Conservation (phyloP, 495 filamentous ascomycete genomes). For the Parathielavia hyrcaniae region DNA sequence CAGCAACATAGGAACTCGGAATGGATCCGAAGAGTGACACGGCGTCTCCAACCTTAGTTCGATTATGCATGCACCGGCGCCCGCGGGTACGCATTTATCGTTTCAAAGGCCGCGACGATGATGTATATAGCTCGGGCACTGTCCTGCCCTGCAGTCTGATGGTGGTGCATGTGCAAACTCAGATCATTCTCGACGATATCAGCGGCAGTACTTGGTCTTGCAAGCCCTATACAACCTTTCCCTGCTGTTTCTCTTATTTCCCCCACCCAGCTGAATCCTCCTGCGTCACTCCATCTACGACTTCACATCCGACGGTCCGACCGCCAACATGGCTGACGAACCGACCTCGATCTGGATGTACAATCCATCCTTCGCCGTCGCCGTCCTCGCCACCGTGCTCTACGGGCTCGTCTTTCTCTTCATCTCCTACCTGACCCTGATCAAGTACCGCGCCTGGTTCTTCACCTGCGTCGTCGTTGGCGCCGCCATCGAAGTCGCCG, state of each 20-base stretch:
- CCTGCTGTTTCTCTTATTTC: not conserved
- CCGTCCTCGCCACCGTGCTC: slow-evolving; percentile 25
- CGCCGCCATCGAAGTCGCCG: slow-evolving; percentile 39
- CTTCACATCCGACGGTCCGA: too few relatives aligned
- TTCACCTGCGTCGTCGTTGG: slow-evolving; percentile 29
- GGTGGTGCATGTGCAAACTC: too few relatives aligned
- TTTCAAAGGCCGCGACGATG: not conserved
- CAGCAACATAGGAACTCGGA: not conserved
- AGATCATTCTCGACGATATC: too few relatives aligned
- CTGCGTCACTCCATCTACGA: not conserved
- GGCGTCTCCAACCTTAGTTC: not conserved
- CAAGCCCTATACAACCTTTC: not conserved
- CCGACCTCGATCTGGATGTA: slow-evolving; percentile 24
- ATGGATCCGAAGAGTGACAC: not conserved
- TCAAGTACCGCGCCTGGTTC: slow-evolving; percentile 30
- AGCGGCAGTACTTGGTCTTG: not conserved
- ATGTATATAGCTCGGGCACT: too few relatives aligned
- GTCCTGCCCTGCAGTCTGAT: too few relatives aligned
- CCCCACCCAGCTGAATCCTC: not conserved
- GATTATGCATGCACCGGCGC: too few relatives aligned
- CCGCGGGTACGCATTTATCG: not conserved
- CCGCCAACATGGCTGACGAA: slow-evolving; percentile 2
- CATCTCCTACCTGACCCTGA: slow-evolving; percentile 29
- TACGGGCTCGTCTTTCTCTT: slow-evolving; percentile 26
- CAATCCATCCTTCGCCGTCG: slow-evolving; percentile 28